phyloP scores from a whole-genome alignment of 2,329 filamentous ascomycete genomes.

The Colletotrichum sp. region DNA sequence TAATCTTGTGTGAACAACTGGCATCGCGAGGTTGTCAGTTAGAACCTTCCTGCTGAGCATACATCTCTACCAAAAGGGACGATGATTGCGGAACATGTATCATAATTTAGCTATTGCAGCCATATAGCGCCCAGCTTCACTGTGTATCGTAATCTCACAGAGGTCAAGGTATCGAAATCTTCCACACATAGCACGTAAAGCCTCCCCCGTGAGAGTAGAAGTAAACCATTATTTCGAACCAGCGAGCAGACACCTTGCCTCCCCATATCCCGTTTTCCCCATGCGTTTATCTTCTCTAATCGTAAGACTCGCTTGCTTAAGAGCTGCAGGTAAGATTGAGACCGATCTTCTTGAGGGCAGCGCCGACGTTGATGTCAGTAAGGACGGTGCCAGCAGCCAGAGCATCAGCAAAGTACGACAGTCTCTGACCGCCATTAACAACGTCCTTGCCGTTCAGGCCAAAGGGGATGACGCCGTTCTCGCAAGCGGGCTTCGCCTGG shows the following conservation, averaged over 20 bases:
- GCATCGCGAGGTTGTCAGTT: background rate
- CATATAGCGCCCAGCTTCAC: background rate
- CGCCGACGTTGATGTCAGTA: slow-evolving; percentile 56
- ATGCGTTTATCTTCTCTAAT: background rate
- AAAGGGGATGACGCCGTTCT: slow-evolving; percentile 59
- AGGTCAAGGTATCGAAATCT: background rate
- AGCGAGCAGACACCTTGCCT: background rate
- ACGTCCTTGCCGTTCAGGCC: slow-evolving; percentile 59
- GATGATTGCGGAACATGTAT: background rate
- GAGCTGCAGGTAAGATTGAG: slow-evolving; percentile 19
- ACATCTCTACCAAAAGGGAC: background rate
- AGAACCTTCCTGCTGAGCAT: background rate
- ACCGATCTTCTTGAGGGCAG: slow-evolving; percentile 25
- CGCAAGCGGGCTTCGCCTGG: slow-evolving; percentile 54
- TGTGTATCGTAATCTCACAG: background rate
- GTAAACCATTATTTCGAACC: background rate
- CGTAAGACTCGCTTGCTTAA: background rate
- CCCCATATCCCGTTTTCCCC: background rate
- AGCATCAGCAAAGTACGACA: slow-evolving; percentile 62
- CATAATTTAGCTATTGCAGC: background rate
- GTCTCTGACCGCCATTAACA: slow-evolving; percentile 52
- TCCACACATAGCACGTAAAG: background rate
- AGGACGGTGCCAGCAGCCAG: slow-evolving; percentile 56
- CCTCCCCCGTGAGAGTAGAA: background rate
- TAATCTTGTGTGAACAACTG: background rate